phyloP scores from a whole-genome alignment of 1,139 yeast species.

The Suhomyces terraborum region DNA sequence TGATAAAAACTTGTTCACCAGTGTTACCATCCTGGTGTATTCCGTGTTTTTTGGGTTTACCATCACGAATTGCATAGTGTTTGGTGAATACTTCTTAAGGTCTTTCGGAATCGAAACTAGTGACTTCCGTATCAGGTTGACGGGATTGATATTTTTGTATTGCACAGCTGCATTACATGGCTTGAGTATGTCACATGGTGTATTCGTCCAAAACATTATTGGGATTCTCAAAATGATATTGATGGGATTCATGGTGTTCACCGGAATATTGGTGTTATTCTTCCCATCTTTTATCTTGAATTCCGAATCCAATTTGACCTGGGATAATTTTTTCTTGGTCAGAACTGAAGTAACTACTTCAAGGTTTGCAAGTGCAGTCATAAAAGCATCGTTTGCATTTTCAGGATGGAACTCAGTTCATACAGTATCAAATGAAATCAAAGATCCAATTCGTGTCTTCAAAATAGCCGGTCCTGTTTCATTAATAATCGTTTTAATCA shows the following conservation, averaged over 20 bases:
- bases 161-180: constrained; percentile 54
- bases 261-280: constrained; percentile 52
- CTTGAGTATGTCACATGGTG: constrained; percentile 53
- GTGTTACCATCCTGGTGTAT: constrained; percentile 59
- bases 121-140: constrained; percentile 41
- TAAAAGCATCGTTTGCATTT: constrained; percentile 61
- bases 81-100: constrained; percentile 65
- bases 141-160: constrained; percentile 49
- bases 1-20: constrained; percentile 57
- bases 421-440: constrained; percentile 60
- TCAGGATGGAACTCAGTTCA: constrained; percentile 70
- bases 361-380: constrained; percentile 55
- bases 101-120: constrained; percentile 46
- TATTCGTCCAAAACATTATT: constrained; percentile 55
- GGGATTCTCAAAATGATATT: constrained; percentile 56
- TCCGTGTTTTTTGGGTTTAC: constrained; percentile 65
- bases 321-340: constrained; percentile 31
- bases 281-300: constrained; percentile 47
- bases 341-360: constrained; percentile 40
- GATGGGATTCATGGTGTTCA: constrained; percentile 48
- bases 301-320: constrained; percentile 41
- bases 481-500: constrained; percentile 46
- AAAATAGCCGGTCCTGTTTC: constrained; percentile 64
- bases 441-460: constrained; percentile 57
- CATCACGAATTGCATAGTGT: constrained; percentile 64